Percentiles rank a stretch among this genome's conserved stretches.
phyloP scores from a whole-genome alignment of 257 asterid genomes.

The Solanum clarkiae region DNA sequence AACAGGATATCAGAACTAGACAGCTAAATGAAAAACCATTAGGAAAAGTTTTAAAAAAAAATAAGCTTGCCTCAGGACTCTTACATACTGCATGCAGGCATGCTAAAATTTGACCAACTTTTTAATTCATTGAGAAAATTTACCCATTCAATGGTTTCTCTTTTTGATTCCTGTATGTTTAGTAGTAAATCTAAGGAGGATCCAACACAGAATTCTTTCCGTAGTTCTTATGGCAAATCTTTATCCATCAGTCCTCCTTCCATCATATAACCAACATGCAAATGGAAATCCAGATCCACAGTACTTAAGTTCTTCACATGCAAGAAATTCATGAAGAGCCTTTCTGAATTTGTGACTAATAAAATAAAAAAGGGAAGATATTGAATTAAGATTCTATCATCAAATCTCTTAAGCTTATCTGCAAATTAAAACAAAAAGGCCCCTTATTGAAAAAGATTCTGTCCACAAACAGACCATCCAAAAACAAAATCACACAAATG shows the following conservation, averaged over 20 bases:
- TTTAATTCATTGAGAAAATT: not conserved
- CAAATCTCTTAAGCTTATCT: not conserved
- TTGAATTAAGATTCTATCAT: not conserved
- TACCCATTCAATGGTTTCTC: not conserved
- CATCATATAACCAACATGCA: not conserved
- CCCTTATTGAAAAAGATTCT: not conserved
- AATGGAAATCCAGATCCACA: not conserved
- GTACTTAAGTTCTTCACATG: not conserved
- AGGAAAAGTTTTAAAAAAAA: not conserved
- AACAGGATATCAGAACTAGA: not conserved
- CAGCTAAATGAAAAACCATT: not conserved
- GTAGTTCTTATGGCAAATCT: not conserved
- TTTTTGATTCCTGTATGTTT: not conserved
- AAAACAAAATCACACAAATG: not conserved
- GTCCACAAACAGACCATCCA: not conserved
- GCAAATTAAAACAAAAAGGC: not conserved
- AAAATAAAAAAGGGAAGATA: not conserved
- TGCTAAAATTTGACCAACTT: not conserved
- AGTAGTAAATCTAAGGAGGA: not conserved
- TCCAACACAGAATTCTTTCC: not conserved
- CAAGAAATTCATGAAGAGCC: not conserved
- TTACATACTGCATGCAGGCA: not conserved
- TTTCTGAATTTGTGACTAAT: not conserved
- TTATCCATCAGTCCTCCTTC: not conserved
- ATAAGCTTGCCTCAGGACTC: not conserved